These are phyloP conservation scores for Omphalea diandra DNA, from an alignment of 441 rosid species.

Conservation along the genomic window DNA sequence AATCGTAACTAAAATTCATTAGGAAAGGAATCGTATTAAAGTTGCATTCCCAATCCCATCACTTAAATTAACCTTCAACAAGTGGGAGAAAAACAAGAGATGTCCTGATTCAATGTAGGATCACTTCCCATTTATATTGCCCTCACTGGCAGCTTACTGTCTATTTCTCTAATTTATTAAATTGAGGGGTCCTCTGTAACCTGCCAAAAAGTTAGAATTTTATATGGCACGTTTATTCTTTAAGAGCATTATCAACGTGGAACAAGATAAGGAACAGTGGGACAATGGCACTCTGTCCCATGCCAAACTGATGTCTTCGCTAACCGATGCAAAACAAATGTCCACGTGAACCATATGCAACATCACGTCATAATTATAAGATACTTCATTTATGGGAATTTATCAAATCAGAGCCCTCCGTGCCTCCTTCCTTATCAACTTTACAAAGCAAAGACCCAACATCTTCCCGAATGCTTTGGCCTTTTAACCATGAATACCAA, in stretches of 20 bases:
- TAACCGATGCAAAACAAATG: neutral
- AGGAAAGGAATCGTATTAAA: too few relatives aligned
- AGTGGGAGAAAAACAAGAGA: neutral
- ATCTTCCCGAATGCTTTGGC: neutral
- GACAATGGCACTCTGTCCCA: conserved; percentile 4
- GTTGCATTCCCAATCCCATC: too few relatives aligned
- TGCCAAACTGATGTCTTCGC: too few relatives aligned
- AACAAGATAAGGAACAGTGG: neutral
- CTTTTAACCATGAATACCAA: neutral
- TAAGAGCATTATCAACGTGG: too few relatives aligned
- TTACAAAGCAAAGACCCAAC: neutral
- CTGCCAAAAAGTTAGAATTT: too few relatives aligned
- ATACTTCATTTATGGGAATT: conserved; percentile 3
- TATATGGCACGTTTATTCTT: too few relatives aligned
- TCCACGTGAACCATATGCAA: conserved; percentile 24
- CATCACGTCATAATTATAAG: neutral
- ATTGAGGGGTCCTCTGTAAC: too few relatives aligned
- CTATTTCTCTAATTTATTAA: too few relatives aligned
- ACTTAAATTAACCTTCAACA: too few relatives aligned
- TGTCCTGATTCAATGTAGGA: conserved; percentile 14
- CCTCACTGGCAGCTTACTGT: too few relatives aligned
- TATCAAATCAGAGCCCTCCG: neutral
- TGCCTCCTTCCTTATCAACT: neutral
- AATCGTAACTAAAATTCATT: too few relatives aligned
- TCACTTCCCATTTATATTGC: too few relatives aligned